Base-by-base conservation (phyloP, 768 basidiomycete genomes). In the Cubamyces sp. region DNA sequence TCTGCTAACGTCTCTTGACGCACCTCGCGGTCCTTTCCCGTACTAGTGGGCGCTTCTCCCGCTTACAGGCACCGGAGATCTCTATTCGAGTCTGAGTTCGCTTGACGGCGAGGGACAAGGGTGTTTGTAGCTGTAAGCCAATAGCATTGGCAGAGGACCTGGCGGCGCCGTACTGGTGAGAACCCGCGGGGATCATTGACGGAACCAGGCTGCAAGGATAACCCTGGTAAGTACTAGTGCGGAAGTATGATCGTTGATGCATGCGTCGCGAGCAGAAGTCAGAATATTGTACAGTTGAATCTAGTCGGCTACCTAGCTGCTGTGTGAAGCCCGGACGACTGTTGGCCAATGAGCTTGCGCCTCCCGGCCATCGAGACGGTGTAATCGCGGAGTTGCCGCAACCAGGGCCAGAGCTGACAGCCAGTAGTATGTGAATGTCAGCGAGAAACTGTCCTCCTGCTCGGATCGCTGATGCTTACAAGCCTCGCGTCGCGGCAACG, bases 21-120 rank as follows among this genome's bases (percentile, higher is more conserved):
- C 40, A 26, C 45, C 21, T 25, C 48, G 48, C 19, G 25, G 40
- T 4, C 28, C 11, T 42, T 59, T 59, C 57, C 57, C 57, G 39
- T 59, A 21, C 57, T 45, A 59, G 49, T 43, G 25, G 19, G 48
- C 57, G 57, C 57, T 58, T 58, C 57, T 58, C 57, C 57, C 57
- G 57, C 25, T 21, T 4, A 56, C 15, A 39, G 34, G 21, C 25
- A 39, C 56, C 56, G 56, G 28, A 9, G 5, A 21, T 47, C 5
- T 23, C 26, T 15, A 49, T 34, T 34, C 34, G 34, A 34, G 34
- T 9, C 11, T 34, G 25, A 49, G 8, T 14, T 14, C 18, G 48
- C 48, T 4, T 21, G 45, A 46, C 45, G 12, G 19, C 15, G 25
- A 16, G 15, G 28, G 48, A 2, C n/a, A 26, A 8, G 4, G n/a